A percentile compares a stretch with the other conserved stretches of the same genome.
phyloP scores from a whole-genome alignment of 345 rosid species.

The Gossypium mustelinum region DNA sequence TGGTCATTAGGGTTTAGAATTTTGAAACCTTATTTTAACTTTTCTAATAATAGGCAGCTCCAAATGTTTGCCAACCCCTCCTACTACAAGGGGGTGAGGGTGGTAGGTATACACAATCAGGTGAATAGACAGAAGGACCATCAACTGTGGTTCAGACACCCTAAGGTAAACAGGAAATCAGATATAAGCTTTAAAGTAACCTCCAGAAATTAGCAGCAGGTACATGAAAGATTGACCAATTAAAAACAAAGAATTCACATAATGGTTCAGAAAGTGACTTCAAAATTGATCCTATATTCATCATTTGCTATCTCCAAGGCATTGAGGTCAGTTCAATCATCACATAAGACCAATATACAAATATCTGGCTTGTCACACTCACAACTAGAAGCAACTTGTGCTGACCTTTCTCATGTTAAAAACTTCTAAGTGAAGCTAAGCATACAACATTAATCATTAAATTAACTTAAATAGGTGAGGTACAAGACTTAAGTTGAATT shows the following conservation, averaged over 20 bases:
- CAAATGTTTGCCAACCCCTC: background rate
- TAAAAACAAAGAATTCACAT: background rate
- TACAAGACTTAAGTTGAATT: background rate
- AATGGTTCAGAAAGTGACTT: background rate
- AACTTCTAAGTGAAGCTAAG: background rate
- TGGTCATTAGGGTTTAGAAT: background rate
- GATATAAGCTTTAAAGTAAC: background rate
- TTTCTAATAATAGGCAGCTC: background rate
- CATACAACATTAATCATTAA: background rate
- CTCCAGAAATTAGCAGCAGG: background rate
- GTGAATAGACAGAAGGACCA: too few relatives aligned
- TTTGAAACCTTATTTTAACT: background rate
- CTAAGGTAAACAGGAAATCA: background rate
- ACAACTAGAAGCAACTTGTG: background rate
- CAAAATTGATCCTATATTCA: background rate
- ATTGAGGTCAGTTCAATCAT: background rate
- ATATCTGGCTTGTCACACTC: background rate
- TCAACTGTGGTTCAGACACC: background rate
- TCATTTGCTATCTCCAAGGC: background rate
- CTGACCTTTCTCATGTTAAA: background rate
- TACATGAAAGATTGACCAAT: background rate
- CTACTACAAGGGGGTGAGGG: background rate
- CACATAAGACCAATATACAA: slow-evolving; percentile 2
- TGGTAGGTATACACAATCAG: background rate
- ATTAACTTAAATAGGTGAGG: background rate